These are phyloP conservation scores for Xylona heveae DNA, from an alignment of 495 filamentous ascomycete genomes.

Conservation along the genomic window DNA sequence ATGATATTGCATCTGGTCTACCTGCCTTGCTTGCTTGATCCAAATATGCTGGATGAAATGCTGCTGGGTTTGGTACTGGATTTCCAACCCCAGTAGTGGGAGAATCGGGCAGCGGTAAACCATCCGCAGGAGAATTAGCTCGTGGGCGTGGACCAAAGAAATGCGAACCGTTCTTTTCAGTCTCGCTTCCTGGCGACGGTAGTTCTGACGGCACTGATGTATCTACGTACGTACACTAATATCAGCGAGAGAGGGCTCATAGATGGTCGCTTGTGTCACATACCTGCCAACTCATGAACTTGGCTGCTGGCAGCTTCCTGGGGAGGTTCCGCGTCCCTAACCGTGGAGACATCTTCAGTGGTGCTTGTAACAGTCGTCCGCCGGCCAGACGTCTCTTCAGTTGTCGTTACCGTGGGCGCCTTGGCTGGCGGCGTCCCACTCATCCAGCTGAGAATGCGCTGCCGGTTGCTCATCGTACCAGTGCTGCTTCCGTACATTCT, in stretches of 20 bases:
- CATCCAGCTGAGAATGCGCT: neutral
- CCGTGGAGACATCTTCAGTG: neutral
- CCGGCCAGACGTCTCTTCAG: neutral
- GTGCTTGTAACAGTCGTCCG: neutral
- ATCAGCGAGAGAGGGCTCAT: neutral
- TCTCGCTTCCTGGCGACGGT: constrained; percentile 1
- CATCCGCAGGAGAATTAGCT: too few relatives aligned
- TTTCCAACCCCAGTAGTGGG: too few relatives aligned
- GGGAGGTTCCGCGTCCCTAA: neutral
- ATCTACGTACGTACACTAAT: neutral
- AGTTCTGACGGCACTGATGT: neutral
- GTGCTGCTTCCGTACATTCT: constrained; percentile 9
- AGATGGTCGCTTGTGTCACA: too few relatives aligned
- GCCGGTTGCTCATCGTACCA: neutral
- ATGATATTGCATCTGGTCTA: too few relatives aligned
- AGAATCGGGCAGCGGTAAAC: too few relatives aligned
- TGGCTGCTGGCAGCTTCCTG: neutral
- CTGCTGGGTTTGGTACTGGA: too few relatives aligned
- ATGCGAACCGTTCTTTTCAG: too few relatives aligned
- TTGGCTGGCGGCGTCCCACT: neutral
- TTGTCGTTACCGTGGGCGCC: neutral
- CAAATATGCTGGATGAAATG: too few relatives aligned
- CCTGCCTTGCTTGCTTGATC: too few relatives aligned
- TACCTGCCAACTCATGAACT: constrained; percentile 2
- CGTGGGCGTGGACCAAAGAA: too few relatives aligned